phyloP scores from a whole-genome alignment of 2,329 filamentous ascomycete species.

The Conoideocrella luteorostrata region DNA sequence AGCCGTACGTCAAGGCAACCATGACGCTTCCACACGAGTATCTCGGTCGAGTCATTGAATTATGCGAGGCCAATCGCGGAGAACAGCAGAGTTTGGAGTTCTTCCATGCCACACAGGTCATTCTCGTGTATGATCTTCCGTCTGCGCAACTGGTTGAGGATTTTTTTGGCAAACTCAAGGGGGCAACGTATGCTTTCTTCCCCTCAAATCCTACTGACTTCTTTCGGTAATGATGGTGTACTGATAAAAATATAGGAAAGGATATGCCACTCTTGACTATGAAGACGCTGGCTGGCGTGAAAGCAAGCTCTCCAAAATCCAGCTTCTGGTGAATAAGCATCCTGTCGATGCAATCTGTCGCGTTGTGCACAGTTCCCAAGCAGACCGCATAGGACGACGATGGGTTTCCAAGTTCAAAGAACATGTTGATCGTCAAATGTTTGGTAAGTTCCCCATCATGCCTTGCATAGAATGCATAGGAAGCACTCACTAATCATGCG shows the following conservation, averaged over 20 bases:
- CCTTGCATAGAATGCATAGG: too few species aligned
- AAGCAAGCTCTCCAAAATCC: conserved; percentile 78
- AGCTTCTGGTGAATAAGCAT: conserved; percentile 86
- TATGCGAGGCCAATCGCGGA: conserved; percentile 85
- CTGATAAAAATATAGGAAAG: conserved; percentile 49
- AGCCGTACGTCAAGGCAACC: conserved; percentile 63
- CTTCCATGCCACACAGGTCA: conserved; percentile 88
- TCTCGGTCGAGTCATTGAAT: conserved; percentile 86
- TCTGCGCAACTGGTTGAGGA: conserved; percentile 90
- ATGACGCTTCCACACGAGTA: conserved; percentile 92
- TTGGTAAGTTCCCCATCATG: conserved; percentile 37
- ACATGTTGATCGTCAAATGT: conserved; percentile 94
- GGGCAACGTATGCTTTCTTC: conserved; percentile 50
- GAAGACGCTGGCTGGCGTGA: conserved; percentile 86
- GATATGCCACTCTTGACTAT: conserved; percentile 93
- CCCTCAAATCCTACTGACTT: not conserved
- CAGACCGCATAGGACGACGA: conserved; percentile 69
- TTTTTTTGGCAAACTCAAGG: conserved; percentile 94
- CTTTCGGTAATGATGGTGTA: not conserved
- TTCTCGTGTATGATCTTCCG: conserved; percentile 86
- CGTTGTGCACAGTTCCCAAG: conserved; percentile 77
- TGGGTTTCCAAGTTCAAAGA: conserved; percentile 98
- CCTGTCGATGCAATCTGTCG: conserved; percentile 93
- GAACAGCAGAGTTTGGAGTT: conserved; percentile 84
- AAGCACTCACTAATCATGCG: not conserved